These are phyloP conservation scores for Tephrocybe sp. DNA, from an alignment of 768 basidiomycete species.

Conservation along the genomic window DNA sequence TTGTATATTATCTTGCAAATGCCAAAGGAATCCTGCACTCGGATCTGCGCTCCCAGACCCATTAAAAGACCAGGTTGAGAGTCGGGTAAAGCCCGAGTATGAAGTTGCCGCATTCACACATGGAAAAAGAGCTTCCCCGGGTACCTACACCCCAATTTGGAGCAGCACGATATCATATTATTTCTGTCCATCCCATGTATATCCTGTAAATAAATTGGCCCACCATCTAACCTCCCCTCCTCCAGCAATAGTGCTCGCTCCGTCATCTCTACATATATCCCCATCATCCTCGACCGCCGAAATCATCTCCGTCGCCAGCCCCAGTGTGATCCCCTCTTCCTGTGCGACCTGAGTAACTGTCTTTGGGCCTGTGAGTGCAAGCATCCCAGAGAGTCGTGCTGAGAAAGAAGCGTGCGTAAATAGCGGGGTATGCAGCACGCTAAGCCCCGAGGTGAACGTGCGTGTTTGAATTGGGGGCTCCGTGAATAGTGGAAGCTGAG, in stretches of 20 bases:
- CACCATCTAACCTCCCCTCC: conserved; percentile 73
- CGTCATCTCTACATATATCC: conserved; percentile 77
- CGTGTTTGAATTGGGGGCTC: conserved; percentile 66
- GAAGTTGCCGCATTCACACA: too few species aligned
- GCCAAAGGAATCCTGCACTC: too few species aligned
- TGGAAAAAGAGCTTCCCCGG: too few species aligned
- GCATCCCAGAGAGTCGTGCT: conserved; percentile 55
- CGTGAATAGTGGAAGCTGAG: conserved; percentile 65
- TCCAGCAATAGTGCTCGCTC: conserved; percentile 32
- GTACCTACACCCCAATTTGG: too few species aligned
- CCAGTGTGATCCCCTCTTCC: conserved; percentile 70
- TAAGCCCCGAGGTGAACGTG: conserved; percentile 71
- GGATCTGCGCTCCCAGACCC: too few species aligned
- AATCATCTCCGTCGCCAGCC: conserved; percentile 78
- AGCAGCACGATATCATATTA: conserved; percentile 4
- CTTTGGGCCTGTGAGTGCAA: conserved; percentile 50
- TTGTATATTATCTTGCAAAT: too few species aligned
- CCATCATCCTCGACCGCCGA: conserved; percentile 70
- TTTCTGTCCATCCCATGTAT: conserved; percentile 72
- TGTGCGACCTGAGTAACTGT: conserved; percentile 72
- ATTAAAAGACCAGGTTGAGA: too few species aligned
- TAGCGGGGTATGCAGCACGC: conserved; percentile 81
- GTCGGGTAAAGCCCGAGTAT: too few species aligned
- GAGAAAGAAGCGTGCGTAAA: conserved; percentile 72
- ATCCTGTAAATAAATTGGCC: conserved; percentile 63